Base-by-base conservation (phyloP, 1,284 basidiomycete genomes). In the Earliella scabrosa region DNA sequence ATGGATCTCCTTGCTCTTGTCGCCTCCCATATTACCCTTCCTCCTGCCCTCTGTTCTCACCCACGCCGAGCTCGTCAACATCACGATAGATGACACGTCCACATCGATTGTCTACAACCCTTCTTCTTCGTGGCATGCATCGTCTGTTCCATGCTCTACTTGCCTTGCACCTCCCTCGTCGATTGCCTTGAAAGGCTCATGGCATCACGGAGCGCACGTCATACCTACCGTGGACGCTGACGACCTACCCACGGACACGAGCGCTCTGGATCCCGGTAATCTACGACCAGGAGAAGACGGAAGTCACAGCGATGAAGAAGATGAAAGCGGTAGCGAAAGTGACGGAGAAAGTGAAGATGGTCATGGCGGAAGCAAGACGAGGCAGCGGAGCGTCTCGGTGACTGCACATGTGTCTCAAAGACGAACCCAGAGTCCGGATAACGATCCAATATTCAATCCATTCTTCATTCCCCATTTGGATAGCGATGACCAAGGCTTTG, bases 61-160 rank as follows among this genome's bases (percentile, higher is more conserved):
- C 16, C 32, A 21, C n/a, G 63, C 64, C 29, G 56, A 39, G 14
- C 54, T 65, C 24, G 62, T 69, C 40, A 80, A 81, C 60, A 60
- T 76, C 23, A 81, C 80, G 4, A 61, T 83, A 27, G 75, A 82
- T 54, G 80, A 82, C 61, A 68, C 71, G 2, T 73, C 79, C 40
- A 63, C 73, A 1, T 71, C 73, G 4, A 77, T 83, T 29, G 46
- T 71, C 11, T 83, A 81, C 54, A 56, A 65, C 7, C 80, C 81
- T 2, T 40, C 70, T 3, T 56, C 64, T 2, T 70, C 72, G 13
- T 82, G 81, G 82, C 66, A 63, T 65, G 66, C 63, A 56, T 75
- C 50, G 69, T 60, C 68, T 8, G 60, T 66, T 29, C 63, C 66
- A 9, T 80, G 75, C 64, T 54, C 65, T 16, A 55, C 60, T 10